Conservation (phyloP, 768 basidiomycete species). For the Mycena galopus region DNA sequence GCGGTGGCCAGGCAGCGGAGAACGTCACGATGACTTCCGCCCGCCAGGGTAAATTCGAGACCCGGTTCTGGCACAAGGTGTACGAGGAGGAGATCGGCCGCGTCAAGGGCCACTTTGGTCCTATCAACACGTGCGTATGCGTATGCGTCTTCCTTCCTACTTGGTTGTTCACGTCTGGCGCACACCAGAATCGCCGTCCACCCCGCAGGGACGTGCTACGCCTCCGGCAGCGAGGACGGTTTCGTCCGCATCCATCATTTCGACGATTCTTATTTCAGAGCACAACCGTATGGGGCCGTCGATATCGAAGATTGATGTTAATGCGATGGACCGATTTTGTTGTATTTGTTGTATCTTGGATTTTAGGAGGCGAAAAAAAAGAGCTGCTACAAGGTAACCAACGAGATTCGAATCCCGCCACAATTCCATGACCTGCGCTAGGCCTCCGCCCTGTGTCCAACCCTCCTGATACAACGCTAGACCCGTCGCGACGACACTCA, state of each 20-base stretch:
- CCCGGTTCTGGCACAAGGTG: conserved; percentile 97
- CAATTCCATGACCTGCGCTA: too few relatives aligned
- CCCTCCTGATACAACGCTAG: conserved; percentile 32
- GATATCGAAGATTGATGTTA: conserved; percentile 68
- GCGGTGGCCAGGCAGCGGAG: conserved; percentile 99
- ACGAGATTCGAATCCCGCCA: too few relatives aligned
- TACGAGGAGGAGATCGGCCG: conserved; percentile 98
- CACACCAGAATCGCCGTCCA: conserved; percentile 89
- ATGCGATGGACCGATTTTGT: conserved; percentile 3
- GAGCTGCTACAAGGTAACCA: too few relatives aligned
- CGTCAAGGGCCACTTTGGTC: conserved; percentile 97
- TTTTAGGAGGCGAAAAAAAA: too few relatives aligned
- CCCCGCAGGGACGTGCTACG: conserved; percentile 88
- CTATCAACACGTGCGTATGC: conserved; percentile 89
- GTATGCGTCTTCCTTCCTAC: neutral
- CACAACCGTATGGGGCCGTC: conserved; percentile 91
- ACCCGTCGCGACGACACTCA: conserved; percentile 28
- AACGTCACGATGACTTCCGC: conserved; percentile 96
- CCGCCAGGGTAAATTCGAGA: conserved; percentile 94
- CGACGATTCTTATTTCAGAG: conserved; percentile 94
- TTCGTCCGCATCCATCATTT: conserved; percentile 93
- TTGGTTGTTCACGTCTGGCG: conserved; percentile 25
- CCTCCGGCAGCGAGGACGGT: conserved; percentile 97
- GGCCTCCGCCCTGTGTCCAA: conserved; percentile 22
- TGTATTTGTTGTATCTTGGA: neutral